These are phyloP conservation scores for Wakefieldia striispora DNA, from an alignment of 768 basidiomycete species.

Conservation along the genomic window DNA sequence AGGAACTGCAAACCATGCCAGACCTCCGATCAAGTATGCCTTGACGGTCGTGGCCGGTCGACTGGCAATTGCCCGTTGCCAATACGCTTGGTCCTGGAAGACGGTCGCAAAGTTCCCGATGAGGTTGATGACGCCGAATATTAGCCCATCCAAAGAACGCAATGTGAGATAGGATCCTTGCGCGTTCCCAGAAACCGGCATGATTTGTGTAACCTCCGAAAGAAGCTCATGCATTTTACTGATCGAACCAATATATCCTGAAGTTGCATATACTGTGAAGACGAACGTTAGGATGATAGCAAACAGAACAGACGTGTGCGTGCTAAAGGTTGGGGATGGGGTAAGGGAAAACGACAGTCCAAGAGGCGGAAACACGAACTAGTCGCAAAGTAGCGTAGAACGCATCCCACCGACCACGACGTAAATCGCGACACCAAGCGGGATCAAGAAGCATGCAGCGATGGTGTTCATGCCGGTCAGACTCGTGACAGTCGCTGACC, in stretches of 20 bases:
- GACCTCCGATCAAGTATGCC: slow-evolving; percentile 84
- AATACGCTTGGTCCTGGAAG: slow-evolving; percentile 76
- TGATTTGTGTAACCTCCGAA: slow-evolving; percentile 44
- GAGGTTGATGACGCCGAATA: slow-evolving; percentile 86
- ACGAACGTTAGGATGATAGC: slow-evolving; percentile 76
- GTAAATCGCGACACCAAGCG: slow-evolving; percentile 84
- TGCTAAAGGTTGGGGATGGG: slow-evolving; percentile 42
- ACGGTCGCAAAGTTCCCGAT: slow-evolving; percentile 79
- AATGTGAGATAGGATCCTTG: slow-evolving; percentile 84
- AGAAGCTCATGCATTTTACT: slow-evolving; percentile 78
- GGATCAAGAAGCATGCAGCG: slow-evolving; percentile 90
- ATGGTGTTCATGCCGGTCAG: slow-evolving; percentile 89
- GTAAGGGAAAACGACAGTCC: not conserved
- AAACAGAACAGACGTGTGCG: slow-evolving; percentile 84
- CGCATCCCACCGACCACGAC: slow-evolving; percentile 87
- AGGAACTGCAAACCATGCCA: slow-evolving; percentile 91
- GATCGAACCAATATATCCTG: slow-evolving; percentile 76
- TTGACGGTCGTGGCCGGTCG: slow-evolving; percentile 83
- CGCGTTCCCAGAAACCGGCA: slow-evolving; percentile 79
- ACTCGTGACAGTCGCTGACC: slow-evolving; percentile 83
- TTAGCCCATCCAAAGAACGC: slow-evolving; percentile 70
- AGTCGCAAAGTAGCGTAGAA: slow-evolving; percentile 82
- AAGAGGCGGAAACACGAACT: slow-evolving; percentile 45
- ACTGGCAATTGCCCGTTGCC: slow-evolving; percentile 89
- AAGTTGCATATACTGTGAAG: slow-evolving; percentile 83